These are phyloP conservation scores for Calocybe indica DNA, from an alignment of 768 basidiomycete genomes.

Conservation along the genomic window DNA sequence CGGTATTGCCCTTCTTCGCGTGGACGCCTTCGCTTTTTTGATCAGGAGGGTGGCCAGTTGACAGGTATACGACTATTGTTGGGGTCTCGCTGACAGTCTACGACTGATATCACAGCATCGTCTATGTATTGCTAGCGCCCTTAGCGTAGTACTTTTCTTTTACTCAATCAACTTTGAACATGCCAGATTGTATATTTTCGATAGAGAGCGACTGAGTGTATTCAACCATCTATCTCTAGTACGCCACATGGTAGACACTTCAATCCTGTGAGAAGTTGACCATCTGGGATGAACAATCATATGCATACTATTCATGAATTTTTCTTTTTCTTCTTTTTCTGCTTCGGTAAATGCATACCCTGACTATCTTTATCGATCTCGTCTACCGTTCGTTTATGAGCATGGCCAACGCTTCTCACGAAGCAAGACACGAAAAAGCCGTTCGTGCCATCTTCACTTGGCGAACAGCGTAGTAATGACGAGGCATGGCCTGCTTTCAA, in stretches of 20 bases:
- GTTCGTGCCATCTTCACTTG: slow-evolving; percentile 84
- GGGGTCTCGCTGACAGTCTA: slow-evolving; percentile 7
- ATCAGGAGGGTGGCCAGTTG: slow-evolving; percentile 12
- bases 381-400: slow-evolving; percentile 17
- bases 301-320: neutral
- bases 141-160: slow-evolving; percentile 7
- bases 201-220: too few relatives aligned
- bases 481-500: slow-evolving; percentile 41
- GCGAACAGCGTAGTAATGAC: slow-evolving; percentile 65
- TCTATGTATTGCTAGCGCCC: slow-evolving; percentile 7
- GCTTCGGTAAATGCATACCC: slow-evolving; percentile 14
- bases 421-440: slow-evolving; percentile 99
- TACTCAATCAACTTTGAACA: slow-evolving; percentile 5
- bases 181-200: too few relatives aligned
- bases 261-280: too few relatives aligned
- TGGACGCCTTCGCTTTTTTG: neutral
- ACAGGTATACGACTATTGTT: slow-evolving; percentile 12
- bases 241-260: too few relatives aligned
- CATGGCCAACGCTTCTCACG: slow-evolving; percentile 25
- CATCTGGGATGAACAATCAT: neutral
- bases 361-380: slow-evolving; percentile 13
- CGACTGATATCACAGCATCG: slow-evolving; percentile 13
- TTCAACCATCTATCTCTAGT: too few relatives aligned
- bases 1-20: neutral
- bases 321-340: slow-evolving; percentile 16